phyloP scores from a whole-genome alignment of 257 asterid genomes.

The Ajuga chamaepitys region DNA sequence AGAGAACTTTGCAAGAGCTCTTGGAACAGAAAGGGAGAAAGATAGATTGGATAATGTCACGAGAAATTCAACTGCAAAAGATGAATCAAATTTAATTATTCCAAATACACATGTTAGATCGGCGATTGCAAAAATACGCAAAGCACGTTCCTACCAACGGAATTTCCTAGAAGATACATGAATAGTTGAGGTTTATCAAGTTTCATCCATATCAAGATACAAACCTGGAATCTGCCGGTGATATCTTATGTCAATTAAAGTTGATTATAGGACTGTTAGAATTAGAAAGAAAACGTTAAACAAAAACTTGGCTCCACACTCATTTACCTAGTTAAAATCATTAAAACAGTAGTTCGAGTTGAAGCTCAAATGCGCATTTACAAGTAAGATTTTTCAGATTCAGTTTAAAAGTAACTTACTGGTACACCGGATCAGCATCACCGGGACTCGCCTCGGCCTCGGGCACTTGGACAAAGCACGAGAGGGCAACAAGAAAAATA shows the following conservation, averaged over 20 bases:
- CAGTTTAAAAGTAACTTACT: constrained; percentile 23
- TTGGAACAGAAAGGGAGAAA: neutral
- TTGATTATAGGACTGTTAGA: too few species aligned
- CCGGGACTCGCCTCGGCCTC: constrained; percentile 64
- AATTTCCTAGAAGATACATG: neutral
- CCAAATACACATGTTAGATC: neutral
- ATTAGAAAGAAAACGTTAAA: neutral
- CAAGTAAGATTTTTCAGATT: too few species aligned
- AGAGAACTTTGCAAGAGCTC: neutral
- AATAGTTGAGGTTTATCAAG: neutral
- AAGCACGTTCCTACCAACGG: neutral
- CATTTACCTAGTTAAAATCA: neutral
- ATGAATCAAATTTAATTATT: neutral
- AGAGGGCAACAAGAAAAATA: constrained; percentile 35
- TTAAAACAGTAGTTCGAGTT: neutral
- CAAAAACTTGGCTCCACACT: constrained; percentile 8
- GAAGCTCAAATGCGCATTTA: neutral
- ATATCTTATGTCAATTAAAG: too few species aligned
- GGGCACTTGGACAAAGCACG: constrained; percentile 30
- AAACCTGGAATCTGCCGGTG: too few species aligned
- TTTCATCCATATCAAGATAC: neutral
- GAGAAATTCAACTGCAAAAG: neutral
- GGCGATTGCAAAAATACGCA: neutral
- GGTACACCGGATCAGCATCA: constrained; percentile 72
- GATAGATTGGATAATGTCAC: neutral